Evolutionary conservation across 2,329 filamentous ascomycete species (phyloP).

Genomic region (Claviceps quebecensis): DNA sequence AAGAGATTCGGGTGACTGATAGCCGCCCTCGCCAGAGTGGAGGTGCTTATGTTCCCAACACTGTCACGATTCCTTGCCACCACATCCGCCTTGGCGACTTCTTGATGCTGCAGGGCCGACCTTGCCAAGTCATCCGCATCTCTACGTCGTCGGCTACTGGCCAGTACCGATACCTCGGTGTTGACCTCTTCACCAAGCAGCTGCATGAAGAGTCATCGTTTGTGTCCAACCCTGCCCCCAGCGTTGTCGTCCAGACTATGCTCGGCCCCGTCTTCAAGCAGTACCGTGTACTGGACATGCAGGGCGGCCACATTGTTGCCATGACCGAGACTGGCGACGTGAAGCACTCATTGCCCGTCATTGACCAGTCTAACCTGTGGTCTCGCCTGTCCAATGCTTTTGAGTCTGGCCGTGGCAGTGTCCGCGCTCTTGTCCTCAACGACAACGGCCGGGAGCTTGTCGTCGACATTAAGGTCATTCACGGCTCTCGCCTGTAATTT

Average conservation of each 20-base stretch:
- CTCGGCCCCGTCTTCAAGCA: conserved; percentile 99
- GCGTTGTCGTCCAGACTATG: conserved; percentile 98
- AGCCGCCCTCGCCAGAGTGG: conserved; percentile 15
- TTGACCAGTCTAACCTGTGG: conserved; percentile 89
- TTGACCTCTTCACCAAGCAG: conserved; percentile 99
- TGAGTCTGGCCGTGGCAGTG: conserved; percentile 79
- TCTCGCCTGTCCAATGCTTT: conserved; percentile 70
- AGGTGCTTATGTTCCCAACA: conserved; percentile 47
- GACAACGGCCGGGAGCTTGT: conserved; percentile 88
- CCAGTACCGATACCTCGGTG: conserved; percentile 99
- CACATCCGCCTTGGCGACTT: conserved; percentile 99
- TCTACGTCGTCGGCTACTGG: conserved; percentile 94
- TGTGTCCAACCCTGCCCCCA: conserved; percentile 91
- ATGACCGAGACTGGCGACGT: conserved; percentile 99
- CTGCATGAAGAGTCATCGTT: conserved; percentile 97
- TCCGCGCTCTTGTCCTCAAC: conserved; percentile 90
- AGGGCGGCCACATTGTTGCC: conserved; percentile 74
- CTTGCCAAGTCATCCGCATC: conserved; percentile 99
- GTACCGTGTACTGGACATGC: conserved; percentile 97
- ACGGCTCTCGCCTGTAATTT: conserved; percentile 54
- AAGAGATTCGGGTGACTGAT: conserved; percentile 12
- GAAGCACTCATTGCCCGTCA: conserved; percentile 86
- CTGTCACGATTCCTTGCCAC: conserved; percentile 97
- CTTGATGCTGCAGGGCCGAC: conserved; percentile 95
- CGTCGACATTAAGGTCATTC: conserved; percentile 98